Conservation (phyloP, 192 early-diverging fungal species). For the Backusella circina region DNA sequence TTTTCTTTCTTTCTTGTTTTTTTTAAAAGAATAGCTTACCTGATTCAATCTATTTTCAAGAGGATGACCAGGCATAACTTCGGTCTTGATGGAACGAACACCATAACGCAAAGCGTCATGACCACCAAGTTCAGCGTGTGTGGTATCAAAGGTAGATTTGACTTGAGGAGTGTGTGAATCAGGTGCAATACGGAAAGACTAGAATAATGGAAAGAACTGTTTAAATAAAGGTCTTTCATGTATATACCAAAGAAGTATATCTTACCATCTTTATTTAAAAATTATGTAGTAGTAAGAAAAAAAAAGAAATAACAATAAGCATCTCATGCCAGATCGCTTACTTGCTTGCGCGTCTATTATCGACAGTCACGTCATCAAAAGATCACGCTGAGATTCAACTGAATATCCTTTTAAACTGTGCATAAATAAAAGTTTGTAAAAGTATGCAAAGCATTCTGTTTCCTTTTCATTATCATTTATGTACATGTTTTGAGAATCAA, state of each 20-base stretch:
- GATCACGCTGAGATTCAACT: not conserved
- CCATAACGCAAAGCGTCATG: conserved; percentile 86
- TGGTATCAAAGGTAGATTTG: conserved; percentile 34
- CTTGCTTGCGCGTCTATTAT: not conserved
- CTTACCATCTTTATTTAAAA: not conserved
- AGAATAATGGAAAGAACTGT: not conserved
- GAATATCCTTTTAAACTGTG: not conserved
- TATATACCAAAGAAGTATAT: not conserved
- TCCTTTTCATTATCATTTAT: too few species aligned
- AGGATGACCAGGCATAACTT: conserved; percentile 69
- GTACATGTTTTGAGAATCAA: too few species aligned
- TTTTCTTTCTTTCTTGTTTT: not conserved
- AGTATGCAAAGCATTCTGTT: too few species aligned
- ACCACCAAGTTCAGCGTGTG: conserved; percentile 64
- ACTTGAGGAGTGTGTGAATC: conserved; percentile 15
- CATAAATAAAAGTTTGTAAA: not conserved
- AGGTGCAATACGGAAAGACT: conserved; percentile 27
- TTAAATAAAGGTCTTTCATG: not conserved
- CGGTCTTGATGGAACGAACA: conserved; percentile 54
- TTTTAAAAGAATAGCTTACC: conserved; percentile 33
- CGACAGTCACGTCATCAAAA: not conserved
- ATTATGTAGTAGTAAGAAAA: not conserved
- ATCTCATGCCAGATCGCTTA: not conserved
- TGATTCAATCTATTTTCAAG: conserved; percentile 72
- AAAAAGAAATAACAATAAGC: not conserved